These are phyloP conservation scores for Beauveria rudraprayagi DNA, from an alignment of 2,329 filamentous ascomycete genomes.

Conservation along the genomic window DNA sequence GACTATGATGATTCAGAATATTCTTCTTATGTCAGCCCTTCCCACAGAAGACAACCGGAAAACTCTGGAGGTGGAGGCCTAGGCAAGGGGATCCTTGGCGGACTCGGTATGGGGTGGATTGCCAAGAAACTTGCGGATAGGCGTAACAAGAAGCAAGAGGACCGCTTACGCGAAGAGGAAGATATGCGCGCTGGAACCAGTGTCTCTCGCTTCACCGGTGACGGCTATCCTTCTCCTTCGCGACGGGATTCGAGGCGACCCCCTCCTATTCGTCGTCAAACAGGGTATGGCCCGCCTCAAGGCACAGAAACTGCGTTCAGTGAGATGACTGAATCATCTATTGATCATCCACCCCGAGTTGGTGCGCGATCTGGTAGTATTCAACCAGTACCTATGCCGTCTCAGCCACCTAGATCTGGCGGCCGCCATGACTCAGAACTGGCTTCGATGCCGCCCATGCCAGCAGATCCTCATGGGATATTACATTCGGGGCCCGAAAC, in stretches of 20 bases:
- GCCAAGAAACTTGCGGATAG: constrained; percentile 56
- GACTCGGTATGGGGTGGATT: constrained; percentile 61
- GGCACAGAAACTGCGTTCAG: constrained; percentile 22
- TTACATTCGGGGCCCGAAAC: constrained; percentile 23
- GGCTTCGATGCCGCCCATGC: constrained; percentile 47
- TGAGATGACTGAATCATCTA: constrained; percentile 28
- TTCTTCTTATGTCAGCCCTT: constrained; percentile 56
- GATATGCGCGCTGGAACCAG: constrained; percentile 51
- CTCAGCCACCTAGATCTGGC: constrained; percentile 20
- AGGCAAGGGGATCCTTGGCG: constrained; percentile 51
- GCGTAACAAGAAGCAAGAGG: constrained; percentile 38
- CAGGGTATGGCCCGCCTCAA: constrained; percentile 21
- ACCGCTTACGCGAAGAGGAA: constrained; percentile 36
- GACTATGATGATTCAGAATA: constrained; percentile 49
- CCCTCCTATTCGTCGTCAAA: constrained; percentile 23
- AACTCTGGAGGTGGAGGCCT: constrained; percentile 35
- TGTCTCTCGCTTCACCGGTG: constrained; percentile 60
- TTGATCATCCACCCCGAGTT: constrained; percentile 21
- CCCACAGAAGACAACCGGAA: constrained; percentile 42
- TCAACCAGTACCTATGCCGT: not conserved
- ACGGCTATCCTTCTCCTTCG: constrained; percentile 49
- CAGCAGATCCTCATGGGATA: constrained; percentile 41
- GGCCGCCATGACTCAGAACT: constrained; percentile 28
- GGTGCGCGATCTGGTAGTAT: constrained; percentile 2
- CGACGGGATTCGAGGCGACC: constrained; percentile 28